Conservation (phyloP, 2,329 filamentous ascomycete species). For the Neonectria punicea region DNA sequence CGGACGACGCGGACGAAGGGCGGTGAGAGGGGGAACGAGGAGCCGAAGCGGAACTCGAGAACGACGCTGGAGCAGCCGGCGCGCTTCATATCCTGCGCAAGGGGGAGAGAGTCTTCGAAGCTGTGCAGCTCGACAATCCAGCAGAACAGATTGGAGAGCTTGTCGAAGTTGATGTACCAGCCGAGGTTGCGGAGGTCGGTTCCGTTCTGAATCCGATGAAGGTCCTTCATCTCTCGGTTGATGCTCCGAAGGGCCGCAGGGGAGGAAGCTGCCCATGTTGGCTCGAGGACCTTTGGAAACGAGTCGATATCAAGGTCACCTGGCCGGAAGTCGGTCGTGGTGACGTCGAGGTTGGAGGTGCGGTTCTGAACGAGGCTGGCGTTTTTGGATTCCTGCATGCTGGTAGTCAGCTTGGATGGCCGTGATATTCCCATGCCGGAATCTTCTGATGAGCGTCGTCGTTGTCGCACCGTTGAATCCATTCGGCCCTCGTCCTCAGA, state of each 20-base stretch:
- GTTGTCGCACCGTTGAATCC: conserved; percentile 28
- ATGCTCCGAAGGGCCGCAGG: conserved; percentile 40
- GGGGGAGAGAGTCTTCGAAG: conserved; percentile 74
- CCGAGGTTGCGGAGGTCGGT: conserved; percentile 75
- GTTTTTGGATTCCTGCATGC: conserved; percentile 24
- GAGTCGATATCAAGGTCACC: conserved; percentile 70
- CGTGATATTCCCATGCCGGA: conserved; percentile 32
- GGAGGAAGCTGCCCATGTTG: conserved; percentile 45
- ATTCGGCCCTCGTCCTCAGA: conserved; percentile 32
- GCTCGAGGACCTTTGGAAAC: conserved; percentile 68
- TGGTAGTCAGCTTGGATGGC: conserved; percentile 27
- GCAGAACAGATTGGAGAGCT: conserved; percentile 81
- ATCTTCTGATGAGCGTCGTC: conserved; percentile 34
- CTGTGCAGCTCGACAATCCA: conserved; percentile 93
- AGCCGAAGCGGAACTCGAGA: conserved; percentile 83
- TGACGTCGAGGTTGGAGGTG: not conserved
- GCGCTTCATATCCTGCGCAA: conserved; percentile 79
- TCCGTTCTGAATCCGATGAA: conserved; percentile 71
- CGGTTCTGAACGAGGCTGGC: not conserved
- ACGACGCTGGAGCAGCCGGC: conserved; percentile 74
- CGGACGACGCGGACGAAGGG: conserved; percentile 87
- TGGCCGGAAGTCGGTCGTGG: conserved; percentile 66
- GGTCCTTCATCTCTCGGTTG: conserved; percentile 65
- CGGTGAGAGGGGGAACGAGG: conserved; percentile 79
- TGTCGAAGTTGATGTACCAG: conserved; percentile 80